These are phyloP conservation scores for Tetrapisispora arboricola DNA, from an alignment of 805 yeast species.

Conservation along the genomic window DNA sequence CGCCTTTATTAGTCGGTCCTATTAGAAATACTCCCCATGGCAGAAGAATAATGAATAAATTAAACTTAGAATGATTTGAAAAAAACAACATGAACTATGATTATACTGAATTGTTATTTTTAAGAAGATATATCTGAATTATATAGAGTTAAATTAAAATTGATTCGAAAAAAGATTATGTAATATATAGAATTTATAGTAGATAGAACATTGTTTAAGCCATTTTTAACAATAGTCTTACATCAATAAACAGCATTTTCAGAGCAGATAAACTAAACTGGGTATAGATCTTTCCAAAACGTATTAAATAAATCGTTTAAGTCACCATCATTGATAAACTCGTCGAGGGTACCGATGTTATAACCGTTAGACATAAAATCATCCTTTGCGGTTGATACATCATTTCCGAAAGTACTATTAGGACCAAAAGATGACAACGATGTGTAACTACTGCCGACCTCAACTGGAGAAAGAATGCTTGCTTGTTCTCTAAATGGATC, in stretches of 20 bases:
- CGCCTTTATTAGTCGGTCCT: constrained; percentile 60
- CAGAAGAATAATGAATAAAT: constrained; percentile 74
- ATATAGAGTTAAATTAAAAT: neutral
- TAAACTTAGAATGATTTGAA: constrained; percentile 28
- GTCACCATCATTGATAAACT: constrained; percentile 23
- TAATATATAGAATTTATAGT: too few species aligned
- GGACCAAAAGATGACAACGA: neutral
- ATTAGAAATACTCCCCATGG: constrained; percentile 92
- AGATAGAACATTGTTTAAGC: too few species aligned
- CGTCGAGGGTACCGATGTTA: constrained; percentile 27
- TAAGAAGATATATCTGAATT: too few species aligned
- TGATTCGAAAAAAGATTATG: neutral
- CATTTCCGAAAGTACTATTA: neutral
- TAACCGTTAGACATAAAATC: constrained; percentile 2
- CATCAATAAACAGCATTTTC: too few species aligned
- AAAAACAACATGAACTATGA: too few species aligned
- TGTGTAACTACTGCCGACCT: neutral
- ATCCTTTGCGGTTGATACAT: neutral
- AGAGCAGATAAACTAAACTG: constrained; percentile 5
- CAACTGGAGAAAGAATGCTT: neutral
- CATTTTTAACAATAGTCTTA: too few species aligned
- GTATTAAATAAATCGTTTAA: constrained; percentile 21
- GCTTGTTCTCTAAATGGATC: neutral
- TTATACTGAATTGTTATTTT: too few species aligned
- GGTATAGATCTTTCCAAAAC: constrained; percentile 23